phyloP scores from a whole-genome alignment of 495 filamentous ascomycete species.

The Penicillium ochrochloron region DNA sequence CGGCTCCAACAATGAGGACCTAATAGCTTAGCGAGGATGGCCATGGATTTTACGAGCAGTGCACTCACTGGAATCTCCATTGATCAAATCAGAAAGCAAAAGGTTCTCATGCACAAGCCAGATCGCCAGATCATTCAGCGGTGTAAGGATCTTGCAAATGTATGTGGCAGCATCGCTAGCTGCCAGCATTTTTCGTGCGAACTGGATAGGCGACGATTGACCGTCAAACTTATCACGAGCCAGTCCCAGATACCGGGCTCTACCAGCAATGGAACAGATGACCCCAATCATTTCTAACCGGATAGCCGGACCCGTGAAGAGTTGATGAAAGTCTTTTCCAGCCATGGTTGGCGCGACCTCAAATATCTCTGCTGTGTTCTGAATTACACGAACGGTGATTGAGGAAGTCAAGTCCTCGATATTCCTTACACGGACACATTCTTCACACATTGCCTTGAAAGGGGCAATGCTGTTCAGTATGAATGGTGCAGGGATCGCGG shows the following conservation, averaged over 20 bases:
- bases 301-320: slow-evolving; percentile 30
- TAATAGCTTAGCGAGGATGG: slow-evolving; percentile 15
- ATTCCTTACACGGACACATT: background rate
- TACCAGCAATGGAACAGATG: slow-evolving; percentile 35
- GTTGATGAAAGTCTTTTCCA: slow-evolving; percentile 29
- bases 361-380: slow-evolving; percentile 33
- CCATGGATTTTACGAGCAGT: background rate
- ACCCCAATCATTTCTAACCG: slow-evolving; percentile 41
- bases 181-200: slow-evolving; percentile 34
- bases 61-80: slow-evolving; percentile 38
- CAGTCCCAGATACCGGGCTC: slow-evolving; percentile 33
- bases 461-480: slow-evolving; percentile 27
- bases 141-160: slow-evolving; percentile 38
- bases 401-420: background rate
- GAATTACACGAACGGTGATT: slow-evolving; percentile 25
- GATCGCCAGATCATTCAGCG: slow-evolving; percentile 38
- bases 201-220: slow-evolving; percentile 18
- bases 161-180: slow-evolving; percentile 33
- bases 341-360: slow-evolving; percentile 20
- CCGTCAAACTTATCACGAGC: slow-evolving; percentile 20
- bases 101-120: slow-evolving; percentile 41
- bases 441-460: slow-evolving; percentile 6
- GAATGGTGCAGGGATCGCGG: slow-evolving; percentile 31
- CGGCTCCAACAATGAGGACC: slow-evolving; percentile 36
- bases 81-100: slow-evolving; percentile 27